Conservation (phyloP, 768 basidiomycete genomes). For the Leucocoprinus birnbaumii region DNA sequence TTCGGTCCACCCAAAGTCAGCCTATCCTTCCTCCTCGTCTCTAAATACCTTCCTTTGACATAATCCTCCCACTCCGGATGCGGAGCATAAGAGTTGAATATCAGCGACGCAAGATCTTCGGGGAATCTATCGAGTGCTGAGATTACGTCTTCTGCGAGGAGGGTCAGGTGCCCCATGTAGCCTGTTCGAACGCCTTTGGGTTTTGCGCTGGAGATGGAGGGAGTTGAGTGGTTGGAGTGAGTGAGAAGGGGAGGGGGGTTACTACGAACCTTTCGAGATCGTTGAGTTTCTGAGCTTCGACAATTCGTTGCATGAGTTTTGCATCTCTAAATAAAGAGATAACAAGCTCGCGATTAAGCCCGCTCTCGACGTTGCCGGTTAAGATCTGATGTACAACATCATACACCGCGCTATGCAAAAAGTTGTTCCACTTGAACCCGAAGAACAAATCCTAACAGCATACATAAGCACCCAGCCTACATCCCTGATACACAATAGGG, state of each 20-base stretch:
- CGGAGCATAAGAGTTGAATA: constrained; percentile 64
- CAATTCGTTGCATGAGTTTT: constrained; percentile 76
- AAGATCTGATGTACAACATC: constrained; percentile 95
- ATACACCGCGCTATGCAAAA: constrained; percentile 94
- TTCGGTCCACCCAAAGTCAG: constrained; percentile 85
- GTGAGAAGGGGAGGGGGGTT: neutral
- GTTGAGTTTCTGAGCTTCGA: constrained; percentile 81
- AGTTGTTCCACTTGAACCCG: constrained; percentile 96
- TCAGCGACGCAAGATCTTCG: constrained; percentile 59
- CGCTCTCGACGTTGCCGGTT: constrained; percentile 80
- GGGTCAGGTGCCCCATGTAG: constrained; percentile 95
- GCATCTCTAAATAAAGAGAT: constrained; percentile 87
- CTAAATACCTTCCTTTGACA: constrained; percentile 79
- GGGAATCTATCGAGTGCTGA: constrained; percentile 88
- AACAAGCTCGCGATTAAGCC: constrained; percentile 81
- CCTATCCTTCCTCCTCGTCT: constrained; percentile 81
- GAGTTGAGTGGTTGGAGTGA: neutral
- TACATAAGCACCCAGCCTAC: neutral
- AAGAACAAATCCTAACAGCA: constrained; percentile 86
- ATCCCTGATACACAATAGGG: neutral
- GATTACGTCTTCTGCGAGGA: constrained; percentile 94
- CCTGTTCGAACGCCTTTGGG: constrained; percentile 81
- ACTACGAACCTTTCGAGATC: constrained; percentile 68
- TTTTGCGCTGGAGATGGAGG: constrained; percentile 44
- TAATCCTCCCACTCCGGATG: constrained; percentile 87